Conservation (phyloP, 2,329 filamentous ascomycete species). For the Hawksworthiomyces lignivorus region DNA sequence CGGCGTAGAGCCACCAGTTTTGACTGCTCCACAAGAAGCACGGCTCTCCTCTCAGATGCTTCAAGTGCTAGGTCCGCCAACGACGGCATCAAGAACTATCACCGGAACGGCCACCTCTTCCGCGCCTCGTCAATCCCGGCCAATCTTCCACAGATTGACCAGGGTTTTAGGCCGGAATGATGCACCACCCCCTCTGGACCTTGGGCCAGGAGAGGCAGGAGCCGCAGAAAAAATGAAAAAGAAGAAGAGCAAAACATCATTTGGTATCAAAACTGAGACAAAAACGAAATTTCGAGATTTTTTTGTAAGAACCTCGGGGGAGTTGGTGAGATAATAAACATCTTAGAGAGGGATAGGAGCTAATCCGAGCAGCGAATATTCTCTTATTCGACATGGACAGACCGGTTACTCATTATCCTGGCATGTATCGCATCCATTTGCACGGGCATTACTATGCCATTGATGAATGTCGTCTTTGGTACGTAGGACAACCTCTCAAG, state of each 20-base stretch:
- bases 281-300: slow-evolving; percentile 10
- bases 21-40: too few relatives aligned
- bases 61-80: too few relatives aligned
- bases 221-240: neutral
- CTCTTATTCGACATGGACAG: slow-evolving; percentile 44
- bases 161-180: too few relatives aligned
- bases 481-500: too few relatives aligned
- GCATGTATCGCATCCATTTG: slow-evolving; percentile 43
- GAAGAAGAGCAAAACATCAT: neutral
- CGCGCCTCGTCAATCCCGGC: too few relatives aligned
- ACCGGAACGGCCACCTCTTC: too few relatives aligned
- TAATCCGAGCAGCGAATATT: slow-evolving; percentile 31
- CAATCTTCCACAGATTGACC: neutral
- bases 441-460: slow-evolving; percentile 47
- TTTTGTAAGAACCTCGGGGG: neutral
- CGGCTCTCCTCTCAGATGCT: too few relatives aligned
- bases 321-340: too few relatives aligned
- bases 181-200: neutral
- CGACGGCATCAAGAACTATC: too few relatives aligned
- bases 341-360: too few relatives aligned
- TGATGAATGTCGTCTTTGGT: slow-evolving; percentile 56
- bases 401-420: slow-evolving; percentile 37
- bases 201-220: too few relatives aligned
- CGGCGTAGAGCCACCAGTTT: too few relatives aligned
- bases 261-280: slow-evolving; percentile 6